Base-by-base conservation (phyloP, 805 yeast species). In the Pichia cephalocereana region DNA sequence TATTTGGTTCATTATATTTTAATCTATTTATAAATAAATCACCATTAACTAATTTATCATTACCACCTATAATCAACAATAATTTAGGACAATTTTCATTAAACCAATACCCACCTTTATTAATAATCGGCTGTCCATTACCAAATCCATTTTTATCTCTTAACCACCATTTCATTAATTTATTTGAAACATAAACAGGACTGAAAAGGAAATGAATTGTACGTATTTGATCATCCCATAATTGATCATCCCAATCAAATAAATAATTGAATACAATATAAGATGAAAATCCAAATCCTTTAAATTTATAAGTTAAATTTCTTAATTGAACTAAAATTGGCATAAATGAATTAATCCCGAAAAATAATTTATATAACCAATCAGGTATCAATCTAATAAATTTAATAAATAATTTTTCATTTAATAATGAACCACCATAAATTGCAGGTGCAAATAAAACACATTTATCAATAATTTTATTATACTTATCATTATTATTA, bases 121-220 rank as follows among this genome's bases (percentile, higher is more conserved):
- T 75, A 56, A 84, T 73, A 53, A 80, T 71, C 36, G 79, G 65
- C 46, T 78, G 70, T 6, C 37, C 37, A 32, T 32, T 32, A 14
- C 37, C 37, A 32, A 32, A 32, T 3, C 37, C 37, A 8, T 32
- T 9, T 8, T 32, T 32, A 5, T 83, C 71, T 48, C 61, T 56
- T 19, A 89, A 69, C 98, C 98, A 91, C 97, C 98, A 93, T 42
- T 79, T 74, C 96, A 91, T 89, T 49, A 86, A 70, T 54, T 80
- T 79, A 1, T 88, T 74, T 27, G 95, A 82, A 15, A 90, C 83
- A 62, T 78, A 85, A 6, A 85, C 86, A 0, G 96, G 96, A 3
- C 95, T 83, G 62, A 88, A 90, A 7, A 90, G 65, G 53, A 91
- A 89, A 65, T 86, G 88, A 34, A 90, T 72, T 52, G 78, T 76